Evolutionary conservation across 768 basidiomycete species (phyloP), one percentile per base, ranked within the genome.

Genomic region (Gloeopeniophorella convolvens): DNA sequence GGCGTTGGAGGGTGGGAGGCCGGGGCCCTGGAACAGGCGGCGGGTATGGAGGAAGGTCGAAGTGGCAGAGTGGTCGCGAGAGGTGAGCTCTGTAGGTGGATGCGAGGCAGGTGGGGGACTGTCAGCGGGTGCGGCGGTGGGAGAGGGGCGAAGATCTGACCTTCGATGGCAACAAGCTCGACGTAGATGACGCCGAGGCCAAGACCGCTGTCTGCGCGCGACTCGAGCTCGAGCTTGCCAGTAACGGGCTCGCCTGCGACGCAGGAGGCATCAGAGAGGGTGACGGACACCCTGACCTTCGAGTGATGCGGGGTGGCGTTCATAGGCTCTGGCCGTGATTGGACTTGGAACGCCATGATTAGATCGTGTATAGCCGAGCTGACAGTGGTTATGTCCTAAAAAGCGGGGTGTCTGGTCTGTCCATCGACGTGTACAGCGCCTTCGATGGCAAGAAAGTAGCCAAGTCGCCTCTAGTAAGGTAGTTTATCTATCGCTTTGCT

Each of bases 191-290:
- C 64, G 16, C 80, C 77, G 48, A 91, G 78, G 11, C 86, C 89
- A 23, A 91, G 74, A 4, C 82, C 77, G 60, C 65, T 66, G 68
- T 89, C 89, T 2, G 85, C 78, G 57, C 78, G 77, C 65, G 82
- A 85, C 65, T 90, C 88, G 61, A 90, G 72, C 63, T 88, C 79
- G 75, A 90, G 74, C 69, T 83, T 88, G 10, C 89, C 89, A 5
- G 79, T 71, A 28, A 89, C 73, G 56, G 74, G 67, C 31, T 70
- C 68, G 0, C 89, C 89, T 1, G 88, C 82, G 43, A 87, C 75
- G 59, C 77, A 85, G 24, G 74, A 69, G 2, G 76, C 63, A 56
- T 85, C 76, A 1, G 78, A 74, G 6, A 88, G 70, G 6, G 70
- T 73, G 16, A 85, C 62, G 11, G 82, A 73, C 13, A 87, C 76